These are phyloP conservation scores for Oehlia diaphana DNA, from an alignment of 192 early-diverging fungal species.

Conservation along the genomic window DNA sequence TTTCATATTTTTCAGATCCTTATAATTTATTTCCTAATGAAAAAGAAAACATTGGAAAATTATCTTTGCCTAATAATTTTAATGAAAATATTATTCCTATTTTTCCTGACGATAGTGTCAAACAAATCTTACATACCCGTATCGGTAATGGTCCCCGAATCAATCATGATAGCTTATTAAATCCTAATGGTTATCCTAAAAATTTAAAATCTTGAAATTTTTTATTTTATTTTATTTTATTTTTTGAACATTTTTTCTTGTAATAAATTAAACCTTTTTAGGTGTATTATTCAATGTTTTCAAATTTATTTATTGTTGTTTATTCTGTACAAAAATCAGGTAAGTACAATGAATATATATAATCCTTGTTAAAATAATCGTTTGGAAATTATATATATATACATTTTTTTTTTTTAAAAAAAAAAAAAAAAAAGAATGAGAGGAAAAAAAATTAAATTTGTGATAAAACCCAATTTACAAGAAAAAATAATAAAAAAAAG, in stretches of 20 bases:
- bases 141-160: slow-evolving; percentile 94
- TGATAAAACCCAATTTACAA: not conserved
- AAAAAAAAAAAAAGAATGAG: not conserved
- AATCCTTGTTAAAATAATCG: too few species aligned
- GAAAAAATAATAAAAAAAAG: not conserved
- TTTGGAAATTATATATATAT: too few species aligned
- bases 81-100: slow-evolving; percentile 57
- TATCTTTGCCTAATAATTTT: slow-evolving; percentile 50
- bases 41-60: slow-evolving; percentile 28
- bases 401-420: too few species aligned
- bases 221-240: too few species aligned
- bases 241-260: too few species aligned
- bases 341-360: too few species aligned
- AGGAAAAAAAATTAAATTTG: not conserved
- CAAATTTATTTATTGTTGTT: too few species aligned
- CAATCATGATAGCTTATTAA: slow-evolving; percentile 56
- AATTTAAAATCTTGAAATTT: slow-evolving; percentile 20
- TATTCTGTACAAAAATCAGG: too few species aligned
- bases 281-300: too few species aligned
- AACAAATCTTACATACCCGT: slow-evolving; percentile 86
- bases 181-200: slow-evolving; percentile 64
- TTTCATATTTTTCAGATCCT: slow-evolving; percentile 60
- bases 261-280: too few species aligned
- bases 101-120: slow-evolving; percentile 71
- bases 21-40: slow-evolving; percentile 37